Conservation (phyloP, 2,329 filamentous ascomycete species). For the Dothideomycetes sp. region DNA sequence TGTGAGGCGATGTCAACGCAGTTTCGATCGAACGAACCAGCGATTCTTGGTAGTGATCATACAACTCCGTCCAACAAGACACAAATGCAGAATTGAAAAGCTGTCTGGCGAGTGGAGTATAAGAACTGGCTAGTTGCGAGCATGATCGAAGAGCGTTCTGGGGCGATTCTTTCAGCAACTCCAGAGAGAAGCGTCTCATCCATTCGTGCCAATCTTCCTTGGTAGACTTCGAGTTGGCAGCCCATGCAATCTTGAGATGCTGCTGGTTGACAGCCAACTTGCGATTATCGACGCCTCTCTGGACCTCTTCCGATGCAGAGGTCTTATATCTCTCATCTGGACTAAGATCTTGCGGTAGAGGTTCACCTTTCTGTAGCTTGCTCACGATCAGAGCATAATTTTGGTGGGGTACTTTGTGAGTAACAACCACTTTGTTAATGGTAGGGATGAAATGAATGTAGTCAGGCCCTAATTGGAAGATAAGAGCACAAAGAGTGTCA, state of each 20-base stretch:
- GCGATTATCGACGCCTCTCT: constrained; percentile 77
- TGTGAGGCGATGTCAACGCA: constrained; percentile 88
- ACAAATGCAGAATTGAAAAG: constrained; percentile 99
- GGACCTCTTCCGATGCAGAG: constrained; percentile 59
- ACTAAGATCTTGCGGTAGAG: constrained; percentile 87
- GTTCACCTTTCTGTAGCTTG: constrained; percentile 89
- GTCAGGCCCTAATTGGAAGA: constrained; percentile 91
- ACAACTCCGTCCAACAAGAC: constrained; percentile 96
- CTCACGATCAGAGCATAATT: constrained; percentile 89
- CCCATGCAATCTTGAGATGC: constrained; percentile 94
- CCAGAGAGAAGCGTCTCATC: constrained; percentile 93
- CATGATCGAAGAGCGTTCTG: constrained; percentile 92
- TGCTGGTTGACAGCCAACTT: constrained; percentile 97
- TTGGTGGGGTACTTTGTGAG: constrained; percentile 77
- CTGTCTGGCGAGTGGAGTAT: constrained; percentile 82
- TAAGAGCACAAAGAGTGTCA: constrained; percentile 88
- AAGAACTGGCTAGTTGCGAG: constrained; percentile 80
- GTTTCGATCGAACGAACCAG: constrained; percentile 92
- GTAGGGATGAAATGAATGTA: constrained; percentile 91
- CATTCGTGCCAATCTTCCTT: constrained; percentile 99
- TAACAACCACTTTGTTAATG: constrained; percentile 73
- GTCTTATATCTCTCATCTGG: constrained; percentile 73
- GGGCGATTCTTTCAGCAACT: constrained; percentile 86
- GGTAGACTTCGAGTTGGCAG: constrained; percentile 91
- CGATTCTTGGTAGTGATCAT: constrained; percentile 94